Evolutionary conservation across 78 protist species (phyloP).

Genomic region (Dictyostelium purpureum): DNA sequence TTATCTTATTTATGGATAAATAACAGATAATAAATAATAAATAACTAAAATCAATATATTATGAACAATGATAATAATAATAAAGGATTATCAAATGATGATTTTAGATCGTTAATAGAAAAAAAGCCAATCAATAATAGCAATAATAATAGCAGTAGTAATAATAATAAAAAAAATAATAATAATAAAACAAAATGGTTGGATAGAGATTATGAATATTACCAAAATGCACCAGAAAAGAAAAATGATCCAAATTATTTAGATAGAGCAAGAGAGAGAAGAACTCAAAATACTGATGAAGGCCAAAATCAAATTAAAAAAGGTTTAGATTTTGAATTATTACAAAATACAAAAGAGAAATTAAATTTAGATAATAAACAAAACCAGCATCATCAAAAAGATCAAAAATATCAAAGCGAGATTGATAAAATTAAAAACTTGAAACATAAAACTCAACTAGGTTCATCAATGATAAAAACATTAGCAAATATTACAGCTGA

Average conservation of each 20-base stretch:
- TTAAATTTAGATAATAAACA: not conserved
- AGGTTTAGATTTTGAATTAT: conserved; percentile 32
- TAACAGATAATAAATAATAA: no score
- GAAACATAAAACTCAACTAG: not conserved
- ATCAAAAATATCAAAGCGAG: not conserved
- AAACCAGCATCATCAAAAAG: not conserved
- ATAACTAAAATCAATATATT: no score
- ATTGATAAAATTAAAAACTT: not conserved
- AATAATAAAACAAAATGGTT: not conserved
- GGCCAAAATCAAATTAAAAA: not conserved
- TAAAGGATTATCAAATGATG: not conserved
- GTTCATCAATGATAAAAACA: not conserved
- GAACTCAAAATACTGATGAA: conserved; percentile 17
- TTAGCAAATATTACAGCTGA: not conserved
- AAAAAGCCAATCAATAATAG: not conserved
- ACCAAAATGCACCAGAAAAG: conserved; percentile 15
- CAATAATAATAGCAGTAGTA: not conserved
- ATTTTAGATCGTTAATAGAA: not conserved
- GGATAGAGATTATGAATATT: conserved; percentile 17
- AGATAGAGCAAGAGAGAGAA: conserved; percentile 66
- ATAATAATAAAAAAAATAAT: not conserved
- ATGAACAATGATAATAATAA: no score
- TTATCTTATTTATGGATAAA: no score
- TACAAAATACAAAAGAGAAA: not conserved
- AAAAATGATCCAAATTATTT: conserved; percentile 40